Evolutionary conservation across 257 asterid species (phyloP).

Genomic region (Eustoma russellianum): DNA sequence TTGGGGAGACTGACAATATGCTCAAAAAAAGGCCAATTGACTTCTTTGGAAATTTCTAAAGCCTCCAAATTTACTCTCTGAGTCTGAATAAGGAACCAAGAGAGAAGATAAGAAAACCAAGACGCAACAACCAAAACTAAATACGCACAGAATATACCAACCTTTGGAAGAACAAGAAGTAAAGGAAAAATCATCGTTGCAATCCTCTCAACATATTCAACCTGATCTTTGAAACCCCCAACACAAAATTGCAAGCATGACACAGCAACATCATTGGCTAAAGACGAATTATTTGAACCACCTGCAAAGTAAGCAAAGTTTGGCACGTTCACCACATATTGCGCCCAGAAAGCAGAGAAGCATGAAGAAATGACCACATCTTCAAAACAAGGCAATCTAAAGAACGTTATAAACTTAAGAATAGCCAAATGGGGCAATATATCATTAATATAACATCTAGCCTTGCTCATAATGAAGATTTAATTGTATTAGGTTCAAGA

Average conservation of each 20-base stretch:
- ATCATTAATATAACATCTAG: too few species aligned
- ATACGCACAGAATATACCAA: constrained; percentile 13
- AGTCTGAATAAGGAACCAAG: constrained; percentile 35
- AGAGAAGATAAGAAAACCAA: constrained; percentile 11
- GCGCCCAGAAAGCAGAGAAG: too few species aligned
- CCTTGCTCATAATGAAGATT: too few species aligned
- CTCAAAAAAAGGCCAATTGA: constrained; percentile 67
- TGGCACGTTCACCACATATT: too few species aligned
- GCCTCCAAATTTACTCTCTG: constrained; percentile 58
- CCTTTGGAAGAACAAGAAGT: constrained; percentile 66
- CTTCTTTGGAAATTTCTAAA: constrained; percentile 55
- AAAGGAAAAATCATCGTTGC: constrained; percentile 66
- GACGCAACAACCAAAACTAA: constrained; percentile 2
- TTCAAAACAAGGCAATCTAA: too few species aligned
- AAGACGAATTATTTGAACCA: constrained; percentile 33
- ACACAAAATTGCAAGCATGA: constrained; percentile 52
- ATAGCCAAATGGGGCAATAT: too few species aligned
- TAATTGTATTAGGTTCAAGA: too few species aligned
- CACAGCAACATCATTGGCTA: constrained; percentile 36
- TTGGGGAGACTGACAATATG: constrained; percentile 36
- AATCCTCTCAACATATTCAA: constrained; percentile 29
- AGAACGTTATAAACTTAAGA: too few species aligned
- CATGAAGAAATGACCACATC: too few species aligned
- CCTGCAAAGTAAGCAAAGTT: constrained; percentile 31
- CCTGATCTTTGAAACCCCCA: constrained; percentile 41